Evolutionary conservation across 805 yeast species (phyloP).

Genomic region (Candida yuanshanica): DNA sequence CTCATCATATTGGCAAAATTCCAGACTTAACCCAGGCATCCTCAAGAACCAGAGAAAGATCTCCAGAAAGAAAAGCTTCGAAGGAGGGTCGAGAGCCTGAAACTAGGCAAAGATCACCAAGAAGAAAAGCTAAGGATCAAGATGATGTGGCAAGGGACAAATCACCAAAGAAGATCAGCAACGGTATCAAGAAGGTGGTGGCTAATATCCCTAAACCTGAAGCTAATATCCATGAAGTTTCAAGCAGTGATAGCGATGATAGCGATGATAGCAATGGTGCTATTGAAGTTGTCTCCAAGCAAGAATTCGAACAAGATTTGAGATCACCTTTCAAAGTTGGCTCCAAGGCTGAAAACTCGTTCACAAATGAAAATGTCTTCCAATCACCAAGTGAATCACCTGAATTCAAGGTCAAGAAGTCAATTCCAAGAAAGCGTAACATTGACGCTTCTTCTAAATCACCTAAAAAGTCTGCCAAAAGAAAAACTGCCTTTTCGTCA

Average conservation of each 20-base stretch:
- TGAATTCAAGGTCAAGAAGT: slow-evolving; percentile 10
- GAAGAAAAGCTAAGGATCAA: slow-evolving; percentile 2
- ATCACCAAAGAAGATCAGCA: neutral
- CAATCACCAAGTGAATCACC: slow-evolving; percentile 24
- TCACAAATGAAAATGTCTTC: slow-evolving; percentile 32
- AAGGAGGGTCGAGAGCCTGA: neutral
- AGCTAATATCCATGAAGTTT: neutral
- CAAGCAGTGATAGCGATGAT: neutral
- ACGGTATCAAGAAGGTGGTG: neutral
- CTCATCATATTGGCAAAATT: slow-evolving; percentile 5
- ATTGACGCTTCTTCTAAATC: slow-evolving; percentile 11
- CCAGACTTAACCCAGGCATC: slow-evolving; percentile 13
- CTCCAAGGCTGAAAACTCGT: slow-evolving; percentile 19
- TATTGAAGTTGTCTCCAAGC: slow-evolving; percentile 2
- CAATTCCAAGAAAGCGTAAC: slow-evolving; percentile 22
- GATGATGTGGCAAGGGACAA: too few relatives aligned
- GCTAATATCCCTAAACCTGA: neutral
- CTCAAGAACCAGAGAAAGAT: slow-evolving; percentile 9
- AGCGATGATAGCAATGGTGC: slow-evolving; percentile 4
- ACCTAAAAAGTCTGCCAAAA: slow-evolving; percentile 7
- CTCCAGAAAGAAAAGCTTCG: slow-evolving; percentile 7
- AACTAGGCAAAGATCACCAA: slow-evolving; percentile 7
- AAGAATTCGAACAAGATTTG: slow-evolving; percentile 3
- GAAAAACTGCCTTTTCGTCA: slow-evolving; percentile 26
- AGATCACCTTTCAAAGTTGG: slow-evolving; percentile 11